phyloP scores from a whole-genome alignment of 2,329 filamentous ascomycete species.

The Hypoxylon sp. region DNA sequence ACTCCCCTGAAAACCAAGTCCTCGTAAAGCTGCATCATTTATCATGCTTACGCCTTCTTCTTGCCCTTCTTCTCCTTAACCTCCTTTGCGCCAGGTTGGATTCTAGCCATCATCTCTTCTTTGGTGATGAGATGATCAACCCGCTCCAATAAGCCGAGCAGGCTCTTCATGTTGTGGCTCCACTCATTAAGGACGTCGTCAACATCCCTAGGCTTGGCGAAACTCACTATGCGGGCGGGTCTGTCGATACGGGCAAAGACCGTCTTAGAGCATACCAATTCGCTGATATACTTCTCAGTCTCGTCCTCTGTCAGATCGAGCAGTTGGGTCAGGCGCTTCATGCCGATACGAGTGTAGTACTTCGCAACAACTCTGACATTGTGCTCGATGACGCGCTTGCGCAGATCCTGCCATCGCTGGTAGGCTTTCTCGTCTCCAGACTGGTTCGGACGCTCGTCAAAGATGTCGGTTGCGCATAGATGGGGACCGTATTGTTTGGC shows the following conservation, averaged over 20 bases:
- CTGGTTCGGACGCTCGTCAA: conserved; percentile 75
- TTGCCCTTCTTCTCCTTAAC: conserved; percentile 56
- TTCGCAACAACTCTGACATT: conserved; percentile 98
- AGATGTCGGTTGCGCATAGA: conserved; percentile 90
- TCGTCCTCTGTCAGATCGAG: conserved; percentile 94
- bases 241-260: conserved; percentile 98
- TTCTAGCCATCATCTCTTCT: conserved; percentile 99
- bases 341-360: conserved; percentile 98
- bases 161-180: conserved; percentile 97
- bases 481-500: conserved; percentile 90
- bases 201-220: conserved; percentile 93
- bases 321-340: conserved; percentile 89
- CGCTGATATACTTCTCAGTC: conserved; percentile 98
- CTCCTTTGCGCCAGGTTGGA: conserved; percentile 74
- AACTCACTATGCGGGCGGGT: conserved; percentile 91
- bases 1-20: conserved; percentile 25
- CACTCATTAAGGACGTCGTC: conserved; percentile 98
- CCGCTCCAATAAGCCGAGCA: conserved; percentile 86
- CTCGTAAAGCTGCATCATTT: conserved; percentile 18
- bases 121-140: conserved; percentile 99
- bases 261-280: conserved; percentile 96
- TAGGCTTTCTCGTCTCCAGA: conserved; percentile 84
- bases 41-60: conserved; percentile 52
- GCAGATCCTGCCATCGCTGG: conserved; percentile 91
- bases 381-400: conserved; percentile 99